Evolutionary conservation across 169 alveolate genomes (phyloP), one percentile per base, ranked within the genome.

Genomic region (Plasmodium reichenowi): DNA sequence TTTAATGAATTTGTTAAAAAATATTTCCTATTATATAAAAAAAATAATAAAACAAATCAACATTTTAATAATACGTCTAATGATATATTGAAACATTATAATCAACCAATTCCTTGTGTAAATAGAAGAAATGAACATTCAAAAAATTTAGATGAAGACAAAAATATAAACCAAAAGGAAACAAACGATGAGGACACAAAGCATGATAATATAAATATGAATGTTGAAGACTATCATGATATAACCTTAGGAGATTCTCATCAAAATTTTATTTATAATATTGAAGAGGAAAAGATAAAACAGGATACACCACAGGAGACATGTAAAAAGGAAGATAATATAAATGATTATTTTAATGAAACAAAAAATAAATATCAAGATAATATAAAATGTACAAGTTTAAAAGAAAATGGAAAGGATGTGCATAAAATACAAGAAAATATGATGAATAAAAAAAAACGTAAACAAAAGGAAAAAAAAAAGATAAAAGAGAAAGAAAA

Each of bases 1-100:
- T 47, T 71, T 59, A 71, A 71, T 12, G 32, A 70, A 58, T 71
- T 70, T 59, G 38, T 71, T 7, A 59, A 71, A 6, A 86, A 58
- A 74, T 52, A 86, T 22, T 38, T 60, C 6, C 17, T 60, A 20
- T n/a, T 71, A 60, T 17, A 50, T 6, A 50, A 86, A 71, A 26
- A 32, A 48, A 13, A 32, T 47, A 45, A 68, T n/a, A 38, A 48
- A 32, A 22, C 70, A 63, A 63, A 45, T 52, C 17, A 24, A 9
- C 29, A 58, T 52, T 6, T 59, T 9, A 54, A 32, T 29, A 38
- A 22, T 10, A 13, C 0, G 26, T 52, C 52, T 50, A 22, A 24
- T 10, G 71, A 52, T 15, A 45, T 2, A 43, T 8, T 50, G 17
- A 76, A 58, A 12, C 26, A 45, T 13, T 20, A 22, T 56, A 13